Evolutionary conservation across 352 stramenopile species (phyloP).

Genomic region (Albugo candida): DNA sequence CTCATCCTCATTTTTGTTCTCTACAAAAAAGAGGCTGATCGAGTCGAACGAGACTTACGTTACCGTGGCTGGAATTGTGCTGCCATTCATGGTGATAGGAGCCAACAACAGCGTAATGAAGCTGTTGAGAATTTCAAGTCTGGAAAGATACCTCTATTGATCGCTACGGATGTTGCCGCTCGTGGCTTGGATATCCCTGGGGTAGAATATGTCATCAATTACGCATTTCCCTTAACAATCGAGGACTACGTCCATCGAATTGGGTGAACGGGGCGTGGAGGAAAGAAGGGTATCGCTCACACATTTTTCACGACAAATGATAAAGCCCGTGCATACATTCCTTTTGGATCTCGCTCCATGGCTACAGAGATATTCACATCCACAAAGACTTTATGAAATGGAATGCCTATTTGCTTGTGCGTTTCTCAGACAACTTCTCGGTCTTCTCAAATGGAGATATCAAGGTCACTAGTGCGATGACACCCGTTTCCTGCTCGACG

Average conservation of each 20-base stretch:
- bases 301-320: conserved; percentile 97
- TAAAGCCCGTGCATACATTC: conserved; percentile 91
- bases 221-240: conserved; percentile 95
- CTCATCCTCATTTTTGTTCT: conserved; percentile 93
- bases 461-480: conserved; percentile 95
- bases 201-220: conserved; percentile 95
- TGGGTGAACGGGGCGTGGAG: conserved; percentile 85
- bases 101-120: conserved; percentile 78
- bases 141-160: conserved; percentile 84
- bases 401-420: conserved; percentile 82
- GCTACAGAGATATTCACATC: conserved; percentile 93
- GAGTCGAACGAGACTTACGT: conserved; percentile 85
- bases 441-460: conserved; percentile 90
- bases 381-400: conserved; percentile 98
- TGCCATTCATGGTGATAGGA: conserved; percentile 94
- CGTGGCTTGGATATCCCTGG: conserved; percentile 93
- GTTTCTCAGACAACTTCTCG: conserved; percentile 88
- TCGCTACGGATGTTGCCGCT: conserved; percentile 94
- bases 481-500: conserved; percentile 92
- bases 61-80: conserved; percentile 84
- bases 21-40: conserved; percentile 98
- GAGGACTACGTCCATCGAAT: conserved; percentile 95
- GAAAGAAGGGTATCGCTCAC: conserved; percentile 87
- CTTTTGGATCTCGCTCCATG: conserved; percentile 94
- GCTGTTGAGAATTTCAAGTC: conserved; percentile 92